Evolutionary conservation across 345 rosid species (phyloP).

Genomic region (Litchi chinensis): DNA sequence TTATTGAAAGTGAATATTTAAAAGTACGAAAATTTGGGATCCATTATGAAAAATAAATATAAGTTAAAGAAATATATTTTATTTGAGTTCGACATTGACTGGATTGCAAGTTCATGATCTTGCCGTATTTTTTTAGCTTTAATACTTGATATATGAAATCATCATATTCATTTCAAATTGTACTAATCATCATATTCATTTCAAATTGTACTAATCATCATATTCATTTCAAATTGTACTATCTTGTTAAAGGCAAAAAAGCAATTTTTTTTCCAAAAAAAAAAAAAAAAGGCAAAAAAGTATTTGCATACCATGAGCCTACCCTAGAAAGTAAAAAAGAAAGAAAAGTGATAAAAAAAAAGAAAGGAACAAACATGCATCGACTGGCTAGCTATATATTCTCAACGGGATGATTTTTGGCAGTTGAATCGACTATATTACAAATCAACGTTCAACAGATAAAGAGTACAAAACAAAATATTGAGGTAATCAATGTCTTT

Average conservation of each 20-base stretch:
- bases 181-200: no score
- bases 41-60: no score
- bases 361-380: background rate
- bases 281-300: background rate
- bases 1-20: no score
- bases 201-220: slow-evolving; percentile 11
- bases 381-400: background rate
- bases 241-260: background rate
- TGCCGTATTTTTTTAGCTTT: background rate
- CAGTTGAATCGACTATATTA: background rate
- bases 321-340: background rate
- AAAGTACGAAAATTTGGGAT: no score
- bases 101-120: no score
- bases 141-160: background rate
- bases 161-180: slow-evolving; percentile 11
- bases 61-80: no score
- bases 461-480: background rate
- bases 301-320: background rate
- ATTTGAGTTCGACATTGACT: background rate
- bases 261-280: no score
- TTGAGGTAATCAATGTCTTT: slow-evolving; percentile 7
- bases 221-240: slow-evolving; percentile 4
- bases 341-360: background rate
- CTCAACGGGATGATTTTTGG: background rate
- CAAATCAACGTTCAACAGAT: slow-evolving; percentile 13